Conservation (phyloP, 345 rosid species). For the Salix dunnii region DNA sequence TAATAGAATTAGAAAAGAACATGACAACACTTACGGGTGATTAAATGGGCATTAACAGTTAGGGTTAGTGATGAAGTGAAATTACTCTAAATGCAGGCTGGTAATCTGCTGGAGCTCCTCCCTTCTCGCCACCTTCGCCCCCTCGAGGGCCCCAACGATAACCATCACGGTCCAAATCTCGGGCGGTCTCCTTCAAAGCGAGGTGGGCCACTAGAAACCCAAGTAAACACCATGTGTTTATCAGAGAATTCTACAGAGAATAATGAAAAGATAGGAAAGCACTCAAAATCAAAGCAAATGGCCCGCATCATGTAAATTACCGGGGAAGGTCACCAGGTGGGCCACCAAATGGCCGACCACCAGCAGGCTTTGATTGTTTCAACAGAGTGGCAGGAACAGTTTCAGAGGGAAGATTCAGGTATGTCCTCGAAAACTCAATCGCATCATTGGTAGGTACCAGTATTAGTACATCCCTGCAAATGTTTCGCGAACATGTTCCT, state of each 20-base stretch:
- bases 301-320: slow-evolving; percentile 26
- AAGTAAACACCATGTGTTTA: background rate
- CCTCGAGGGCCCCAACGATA: slow-evolving; percentile 45
- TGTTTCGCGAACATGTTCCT: slow-evolving; percentile 66
- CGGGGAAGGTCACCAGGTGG: slow-evolving; percentile 75
- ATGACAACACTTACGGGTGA: background rate
- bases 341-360: slow-evolving; percentile 65
- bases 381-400: slow-evolving; percentile 75
- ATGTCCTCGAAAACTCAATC: slow-evolving; percentile 59
- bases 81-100: slow-evolving; percentile 47
- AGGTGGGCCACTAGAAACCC: slow-evolving; percentile 39
- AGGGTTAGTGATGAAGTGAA: background rate
- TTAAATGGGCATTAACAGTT: background rate
- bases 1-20: background rate
- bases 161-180: slow-evolving; percentile 48
- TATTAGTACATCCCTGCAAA: slow-evolving; percentile 76
- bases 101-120: slow-evolving; percentile 47
- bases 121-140: slow-evolving; percentile 46
- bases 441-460: slow-evolving; percentile 71
- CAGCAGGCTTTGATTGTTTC: slow-evolving; percentile 62
- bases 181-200: slow-evolving; percentile 48
- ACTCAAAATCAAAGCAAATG: background rate
- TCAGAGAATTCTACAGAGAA: background rate
- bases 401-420: slow-evolving; percentile 70
- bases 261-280: background rate